Evolutionary conservation across 805 yeast species (phyloP).

Genomic region (Maudiozyma serrabonitensis): DNA sequence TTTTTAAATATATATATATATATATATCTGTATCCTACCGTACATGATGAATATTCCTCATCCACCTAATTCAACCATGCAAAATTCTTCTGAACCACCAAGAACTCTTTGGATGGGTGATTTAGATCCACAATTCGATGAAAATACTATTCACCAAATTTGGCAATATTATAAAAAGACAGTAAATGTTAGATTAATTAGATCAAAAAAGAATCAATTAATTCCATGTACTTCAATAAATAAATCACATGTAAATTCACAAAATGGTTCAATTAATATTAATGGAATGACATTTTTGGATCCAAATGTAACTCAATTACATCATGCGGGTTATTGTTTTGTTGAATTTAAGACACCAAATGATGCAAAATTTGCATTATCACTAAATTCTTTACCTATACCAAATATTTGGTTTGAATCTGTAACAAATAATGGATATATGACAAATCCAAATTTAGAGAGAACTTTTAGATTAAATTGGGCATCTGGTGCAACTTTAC

Average conservation of each 20-base stretch:
- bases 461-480: constrained; percentile 67
- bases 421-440: constrained; percentile 3
- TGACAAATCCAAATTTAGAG: constrained; percentile 33
- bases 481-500: constrained; percentile 75
- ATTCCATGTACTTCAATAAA: constrained; percentile 22
- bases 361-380: constrained; percentile 59
- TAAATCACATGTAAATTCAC: background rate
- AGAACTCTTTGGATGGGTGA: constrained; percentile 86
- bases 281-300: constrained; percentile 27
- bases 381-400: constrained; percentile 54
- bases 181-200: constrained; percentile 60
- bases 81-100: constrained; percentile 42
- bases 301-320: constrained; percentile 26
- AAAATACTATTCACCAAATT: constrained; percentile 44
- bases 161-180: constrained; percentile 49
- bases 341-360: constrained; percentile 61
- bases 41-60: constrained; percentile 31
- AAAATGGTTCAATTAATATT: background rate
- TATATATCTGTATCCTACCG: too few species aligned
- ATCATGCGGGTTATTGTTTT: constrained; percentile 64
- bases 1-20: too few species aligned
- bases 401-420: constrained; percentile 37
- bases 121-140: constrained; percentile 71
- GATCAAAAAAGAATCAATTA: constrained; percentile 33
- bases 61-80: constrained; percentile 45